A percentile compares a stretch with the other conserved stretches of the same genome.
phyloP scores from a whole-genome alignment of 2,329 filamentous ascomycete genomes.

The Stemphylium beticola region DNA sequence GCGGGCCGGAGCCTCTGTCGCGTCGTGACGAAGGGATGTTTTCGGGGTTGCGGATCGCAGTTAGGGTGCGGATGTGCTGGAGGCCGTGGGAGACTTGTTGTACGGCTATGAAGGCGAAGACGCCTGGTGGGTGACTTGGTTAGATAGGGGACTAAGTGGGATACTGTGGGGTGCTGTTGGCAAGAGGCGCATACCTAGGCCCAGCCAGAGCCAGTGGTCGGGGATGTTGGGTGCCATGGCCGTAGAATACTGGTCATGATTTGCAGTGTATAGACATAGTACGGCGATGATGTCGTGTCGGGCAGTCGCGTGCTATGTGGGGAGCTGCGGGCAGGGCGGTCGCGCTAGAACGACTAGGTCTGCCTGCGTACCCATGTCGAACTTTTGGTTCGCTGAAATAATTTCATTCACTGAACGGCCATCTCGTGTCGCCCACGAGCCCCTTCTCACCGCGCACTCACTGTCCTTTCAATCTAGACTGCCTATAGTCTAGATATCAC shows the following conservation, averaged over 20 bases:
- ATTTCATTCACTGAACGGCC: conserved; percentile 13
- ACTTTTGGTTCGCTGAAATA: conserved; percentile 28
- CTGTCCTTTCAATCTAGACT: not conserved
- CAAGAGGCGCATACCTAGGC: conserved; percentile 44
- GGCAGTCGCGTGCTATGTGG: conserved; percentile 12
- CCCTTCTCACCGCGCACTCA: not conserved
- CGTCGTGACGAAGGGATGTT: conserved; percentile 57
- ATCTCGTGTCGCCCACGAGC: conserved; percentile 8
- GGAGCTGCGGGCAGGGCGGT: conserved; percentile 10
- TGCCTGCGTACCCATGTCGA: conserved; percentile 22
- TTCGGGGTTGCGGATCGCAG: conserved; percentile 67
- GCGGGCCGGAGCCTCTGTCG: conserved; percentile 58
- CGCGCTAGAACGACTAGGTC: conserved; percentile 2
- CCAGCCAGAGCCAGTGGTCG: conserved; percentile 57
- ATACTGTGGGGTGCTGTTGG: conserved; percentile 51
- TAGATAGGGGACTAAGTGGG: conserved; percentile 35
- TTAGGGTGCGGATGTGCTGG: conserved; percentile 65
- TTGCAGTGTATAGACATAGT: conserved; percentile 5
- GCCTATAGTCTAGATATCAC: not conserved
- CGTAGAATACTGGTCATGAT: conserved; percentile 19
- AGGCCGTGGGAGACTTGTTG: conserved; percentile 65
- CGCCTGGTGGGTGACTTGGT: conserved; percentile 43
- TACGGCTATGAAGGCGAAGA: conserved; percentile 66
- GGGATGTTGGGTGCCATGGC: conserved; percentile 47
- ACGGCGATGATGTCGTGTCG: conserved; percentile 26